phyloP scores from a whole-genome alignment of 148 eudicot species.

The Silene conica region DNA sequence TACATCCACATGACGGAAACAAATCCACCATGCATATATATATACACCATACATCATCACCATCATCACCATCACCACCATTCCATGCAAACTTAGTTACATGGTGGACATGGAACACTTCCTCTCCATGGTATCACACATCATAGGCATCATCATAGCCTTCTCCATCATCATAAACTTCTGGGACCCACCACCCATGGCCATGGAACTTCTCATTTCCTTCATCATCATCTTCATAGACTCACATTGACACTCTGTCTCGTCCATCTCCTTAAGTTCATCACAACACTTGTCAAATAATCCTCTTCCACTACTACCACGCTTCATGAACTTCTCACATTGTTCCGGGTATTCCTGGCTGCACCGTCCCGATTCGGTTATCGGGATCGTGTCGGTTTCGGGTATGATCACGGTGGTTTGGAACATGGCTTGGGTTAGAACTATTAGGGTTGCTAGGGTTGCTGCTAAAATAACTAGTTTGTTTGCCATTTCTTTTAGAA shows the following conservation, averaged over 20 bases:
- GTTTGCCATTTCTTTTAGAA: constrained; percentile 3
- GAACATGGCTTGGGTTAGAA: constrained; percentile 13
- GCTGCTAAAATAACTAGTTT: constrained; percentile 15
- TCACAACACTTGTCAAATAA: constrained; percentile 16
- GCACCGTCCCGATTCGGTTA: constrained; percentile 6
- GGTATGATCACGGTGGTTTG: constrained; percentile 9
- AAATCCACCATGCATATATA: too few species aligned
- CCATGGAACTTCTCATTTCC: neutral
- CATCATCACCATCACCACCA: neutral
- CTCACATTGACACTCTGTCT: constrained; percentile 16
- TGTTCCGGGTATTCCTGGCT: neutral
- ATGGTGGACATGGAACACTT: constrained; percentile 16
- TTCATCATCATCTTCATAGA: constrained; percentile 21
- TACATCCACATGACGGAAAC: neutral
- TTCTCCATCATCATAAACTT: neutral
- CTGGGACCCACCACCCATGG: neutral
- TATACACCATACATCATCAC: neutral
- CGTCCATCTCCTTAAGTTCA: constrained; percentile 13
- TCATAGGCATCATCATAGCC: constrained; percentile 25
- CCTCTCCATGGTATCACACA: constrained; percentile 15
- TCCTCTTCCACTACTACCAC: neutral
- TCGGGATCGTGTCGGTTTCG: constrained; percentile 5
- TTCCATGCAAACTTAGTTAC: neutral
- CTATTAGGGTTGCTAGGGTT: constrained; percentile 13
- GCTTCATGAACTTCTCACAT: constrained; percentile 17